Percentiles rank a stretch among this genome's conserved stretches.
These are phyloP conservation scores for Kuraishia ogatae DNA, from an alignment of 805 yeast species.

Conservation along the genomic window DNA sequence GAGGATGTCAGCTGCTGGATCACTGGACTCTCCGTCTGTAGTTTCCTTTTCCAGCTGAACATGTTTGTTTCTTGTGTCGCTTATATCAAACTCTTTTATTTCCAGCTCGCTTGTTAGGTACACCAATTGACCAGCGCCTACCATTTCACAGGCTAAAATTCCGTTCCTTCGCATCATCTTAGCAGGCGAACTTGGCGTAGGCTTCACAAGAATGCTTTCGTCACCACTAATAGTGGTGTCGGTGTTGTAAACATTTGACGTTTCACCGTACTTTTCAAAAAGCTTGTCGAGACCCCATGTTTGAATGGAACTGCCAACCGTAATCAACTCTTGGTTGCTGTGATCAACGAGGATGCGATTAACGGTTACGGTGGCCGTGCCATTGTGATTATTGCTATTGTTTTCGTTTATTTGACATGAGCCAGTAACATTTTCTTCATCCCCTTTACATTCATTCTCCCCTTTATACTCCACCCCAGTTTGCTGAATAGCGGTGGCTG, in stretches of 20 bases:
- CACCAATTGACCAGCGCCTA: conserved; percentile 15
- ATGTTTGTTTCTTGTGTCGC: no score
- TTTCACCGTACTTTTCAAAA: neutral
- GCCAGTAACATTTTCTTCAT: no score
- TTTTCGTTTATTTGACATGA: no score
- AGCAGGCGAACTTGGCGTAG: conserved; percentile 18
- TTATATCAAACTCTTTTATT: conserved; percentile 21
- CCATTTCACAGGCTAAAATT: conserved; percentile 21
- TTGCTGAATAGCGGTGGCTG: neutral
- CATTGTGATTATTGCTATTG: neutral
- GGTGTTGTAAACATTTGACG: no score
- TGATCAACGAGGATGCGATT: neutral
- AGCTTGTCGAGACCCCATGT: neutral
- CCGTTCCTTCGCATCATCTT: conserved; percentile 20
- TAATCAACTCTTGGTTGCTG: neutral
- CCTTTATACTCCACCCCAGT: no score
- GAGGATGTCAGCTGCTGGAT: no score
- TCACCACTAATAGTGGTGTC: no score
- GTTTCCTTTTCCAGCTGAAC: neutral
- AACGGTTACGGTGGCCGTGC: neutral
- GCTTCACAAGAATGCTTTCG: conserved; percentile 7
- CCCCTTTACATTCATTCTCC: no score
- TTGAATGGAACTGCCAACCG: neutral
- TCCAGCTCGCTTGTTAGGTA: conserved; percentile 29
- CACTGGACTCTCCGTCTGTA: neutral